Evolutionary conservation across 2,329 filamentous ascomycete species (phyloP).

Genomic region (Ceratocystis lukuohia): DNA sequence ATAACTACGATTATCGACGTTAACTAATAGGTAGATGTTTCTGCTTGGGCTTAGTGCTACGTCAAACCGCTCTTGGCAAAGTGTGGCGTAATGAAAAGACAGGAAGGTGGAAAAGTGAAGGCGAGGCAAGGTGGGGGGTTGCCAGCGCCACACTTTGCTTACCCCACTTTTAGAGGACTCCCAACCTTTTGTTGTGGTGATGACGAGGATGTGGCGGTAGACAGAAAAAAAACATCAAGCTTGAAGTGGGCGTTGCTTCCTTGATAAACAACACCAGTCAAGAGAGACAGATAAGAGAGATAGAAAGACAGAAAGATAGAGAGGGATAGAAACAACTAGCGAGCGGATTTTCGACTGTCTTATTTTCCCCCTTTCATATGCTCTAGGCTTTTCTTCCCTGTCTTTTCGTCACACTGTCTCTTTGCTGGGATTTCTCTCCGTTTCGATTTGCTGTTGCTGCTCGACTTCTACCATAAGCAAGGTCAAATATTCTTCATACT

Average conservation of each 20-base stretch:
- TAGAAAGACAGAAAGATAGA: neutral
- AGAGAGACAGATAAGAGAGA: neutral
- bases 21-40: neutral
- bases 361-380: neutral
- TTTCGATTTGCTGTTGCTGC: neutral
- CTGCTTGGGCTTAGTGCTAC: neutral
- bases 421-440: neutral
- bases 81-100: neutral
- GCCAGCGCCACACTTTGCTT: neutral
- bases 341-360: no score
- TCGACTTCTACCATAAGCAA: neutral
- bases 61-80: neutral
- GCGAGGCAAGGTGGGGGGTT: neutral
- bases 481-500: neutral
- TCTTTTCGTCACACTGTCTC: neutral
- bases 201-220: conserved; percentile 15
- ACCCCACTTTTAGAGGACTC: conserved; percentile 10
- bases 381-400: neutral
- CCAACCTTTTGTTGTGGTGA: conserved; percentile 10
- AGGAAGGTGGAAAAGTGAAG: neutral
- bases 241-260: neutral
- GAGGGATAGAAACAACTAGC: neutral
- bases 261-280: neutral
- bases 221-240: conserved; percentile 2
- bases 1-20: no score